phyloP scores from a whole-genome alignment of 352 stramenopile genomes.

The Phytopythium oedochilum region DNA sequence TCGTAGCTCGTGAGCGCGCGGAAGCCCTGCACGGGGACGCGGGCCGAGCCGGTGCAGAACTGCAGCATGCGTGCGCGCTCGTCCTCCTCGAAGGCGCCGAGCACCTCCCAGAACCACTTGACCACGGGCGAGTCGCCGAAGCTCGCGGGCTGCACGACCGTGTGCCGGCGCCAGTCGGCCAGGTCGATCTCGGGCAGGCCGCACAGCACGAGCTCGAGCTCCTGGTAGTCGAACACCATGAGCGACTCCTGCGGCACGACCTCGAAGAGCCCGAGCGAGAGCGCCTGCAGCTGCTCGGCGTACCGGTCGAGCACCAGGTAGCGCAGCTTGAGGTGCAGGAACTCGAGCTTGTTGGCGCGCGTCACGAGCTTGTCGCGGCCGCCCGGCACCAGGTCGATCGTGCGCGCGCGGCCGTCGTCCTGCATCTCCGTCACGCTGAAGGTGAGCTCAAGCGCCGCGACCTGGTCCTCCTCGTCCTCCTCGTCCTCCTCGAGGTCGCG shows the following conservation, averaged over 20 bases:
- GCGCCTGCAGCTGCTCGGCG: constrained; percentile 84
- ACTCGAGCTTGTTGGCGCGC: constrained; percentile 95
- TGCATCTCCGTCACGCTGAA: constrained; percentile 72
- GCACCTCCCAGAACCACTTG: constrained; percentile 77
- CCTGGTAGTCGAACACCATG: constrained; percentile 98
- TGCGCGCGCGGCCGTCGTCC: constrained; percentile 44
- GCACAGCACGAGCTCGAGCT: constrained; percentile 89
- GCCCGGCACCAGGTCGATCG: constrained; percentile 54
- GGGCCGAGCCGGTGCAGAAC: constrained; percentile 81
- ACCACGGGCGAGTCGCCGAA: constrained; percentile 49
- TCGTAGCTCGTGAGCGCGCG: constrained; percentile 80
- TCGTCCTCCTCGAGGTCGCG: constrained; percentile 20
- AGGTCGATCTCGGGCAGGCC: constrained; percentile 87
- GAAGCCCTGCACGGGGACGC: constrained; percentile 85
- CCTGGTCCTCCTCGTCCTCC: constrained; percentile 31
- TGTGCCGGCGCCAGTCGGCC: constrained; percentile 84
- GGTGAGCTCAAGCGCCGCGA: constrained; percentile 63
- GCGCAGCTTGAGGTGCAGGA: constrained; percentile 91
- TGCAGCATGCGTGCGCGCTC: constrained; percentile 81
- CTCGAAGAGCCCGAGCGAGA: constrained; percentile 93
- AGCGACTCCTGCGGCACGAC: constrained; percentile 95
- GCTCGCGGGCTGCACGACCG: constrained; percentile 34
- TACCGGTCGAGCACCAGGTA: constrained; percentile 95
- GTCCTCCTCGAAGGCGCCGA: constrained; percentile 52
- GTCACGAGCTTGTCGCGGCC: constrained; percentile 82